Evolutionary conservation across 2,329 filamentous ascomycete genomes (phyloP).

Genomic region (Penicillium paneum): DNA sequence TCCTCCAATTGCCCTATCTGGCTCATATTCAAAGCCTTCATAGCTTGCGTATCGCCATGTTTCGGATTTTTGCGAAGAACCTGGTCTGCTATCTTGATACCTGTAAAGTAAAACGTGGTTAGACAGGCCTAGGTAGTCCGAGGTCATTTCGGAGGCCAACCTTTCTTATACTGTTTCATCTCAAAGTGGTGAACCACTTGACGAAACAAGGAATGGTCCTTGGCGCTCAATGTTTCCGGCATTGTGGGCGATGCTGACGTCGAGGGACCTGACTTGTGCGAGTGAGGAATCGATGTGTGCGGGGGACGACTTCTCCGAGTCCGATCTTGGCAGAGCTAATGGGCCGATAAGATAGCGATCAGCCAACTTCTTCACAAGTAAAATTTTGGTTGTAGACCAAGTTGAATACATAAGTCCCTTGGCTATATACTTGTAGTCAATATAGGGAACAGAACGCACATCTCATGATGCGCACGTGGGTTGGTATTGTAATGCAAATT

Average conservation of each 20-base stretch:
- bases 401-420: background rate
- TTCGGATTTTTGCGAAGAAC: conserved; percentile 92
- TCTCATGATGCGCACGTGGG: background rate
- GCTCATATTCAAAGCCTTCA: conserved; percentile 98
- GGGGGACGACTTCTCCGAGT: conserved; percentile 32
- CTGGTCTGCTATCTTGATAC: conserved; percentile 92
- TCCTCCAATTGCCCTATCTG: conserved; percentile 88
- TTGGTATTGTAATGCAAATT: background rate
- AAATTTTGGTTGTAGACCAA: background rate
- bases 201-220: conserved; percentile 91
- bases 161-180: conserved; percentile 95
- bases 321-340: conserved; percentile 24
- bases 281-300: conserved; percentile 36
- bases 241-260: conserved; percentile 37
- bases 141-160: conserved; percentile 36
- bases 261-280: conserved; percentile 30
- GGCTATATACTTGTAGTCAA: background rate
- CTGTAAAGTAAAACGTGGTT: conserved; percentile 43
- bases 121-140: conserved; percentile 11
- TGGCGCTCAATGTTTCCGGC: conserved; percentile 58
- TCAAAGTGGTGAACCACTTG: conserved; percentile 95
- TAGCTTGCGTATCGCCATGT: conserved; percentile 96
- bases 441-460: background rate
- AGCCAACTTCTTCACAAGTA: background rate
- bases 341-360: conserved; percentile 23